Evolutionary conservation across 441 rosid species (phyloP).

Genomic region (Populus trichocarpa): DNA sequence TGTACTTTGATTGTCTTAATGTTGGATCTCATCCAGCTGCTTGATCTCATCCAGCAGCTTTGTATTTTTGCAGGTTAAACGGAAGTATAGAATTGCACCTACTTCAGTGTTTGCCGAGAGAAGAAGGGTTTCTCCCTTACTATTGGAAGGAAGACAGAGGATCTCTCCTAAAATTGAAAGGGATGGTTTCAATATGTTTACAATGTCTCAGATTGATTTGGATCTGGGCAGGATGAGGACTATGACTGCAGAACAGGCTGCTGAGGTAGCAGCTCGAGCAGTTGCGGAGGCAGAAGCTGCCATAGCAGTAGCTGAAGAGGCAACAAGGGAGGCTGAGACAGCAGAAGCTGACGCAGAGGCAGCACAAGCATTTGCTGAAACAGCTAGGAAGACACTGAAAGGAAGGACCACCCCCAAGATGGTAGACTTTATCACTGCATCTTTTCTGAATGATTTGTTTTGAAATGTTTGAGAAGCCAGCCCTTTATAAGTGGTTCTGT

Average conservation of each 20-base stretch:
- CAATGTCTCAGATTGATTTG: constrained; percentile 61
- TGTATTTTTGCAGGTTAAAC: constrained; percentile 59
- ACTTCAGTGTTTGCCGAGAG: constrained; percentile 40
- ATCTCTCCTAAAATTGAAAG: constrained; percentile 46
- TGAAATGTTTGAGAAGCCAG: neutral
- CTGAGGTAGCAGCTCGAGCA: constrained; percentile 77
- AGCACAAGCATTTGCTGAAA: constrained; percentile 88
- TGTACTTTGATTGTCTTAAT: neutral
- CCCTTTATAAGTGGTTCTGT: neutral
- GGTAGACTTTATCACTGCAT: constrained; percentile 8
- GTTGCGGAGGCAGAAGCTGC: constrained; percentile 95
- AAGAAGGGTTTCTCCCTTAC: constrained; percentile 28
- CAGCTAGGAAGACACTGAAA: constrained; percentile 62
- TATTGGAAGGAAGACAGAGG: constrained; percentile 41
- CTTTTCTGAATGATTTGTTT: neutral
- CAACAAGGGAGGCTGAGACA: constrained; percentile 84
- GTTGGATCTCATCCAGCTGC: neutral
- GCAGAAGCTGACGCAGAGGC: constrained; percentile 96
- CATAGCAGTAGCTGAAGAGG: constrained; percentile 86
- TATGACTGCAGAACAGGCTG: constrained; percentile 84
- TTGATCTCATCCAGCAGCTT: no score
- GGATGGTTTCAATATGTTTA: constrained; percentile 43
- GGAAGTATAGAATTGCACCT: constrained; percentile 71
- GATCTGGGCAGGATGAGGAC: constrained; percentile 75
- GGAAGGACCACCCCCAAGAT: constrained; percentile 48